These are phyloP conservation scores for Medicago lupulina DNA, from an alignment of 306 rosid genomes.

Conservation along the genomic window DNA sequence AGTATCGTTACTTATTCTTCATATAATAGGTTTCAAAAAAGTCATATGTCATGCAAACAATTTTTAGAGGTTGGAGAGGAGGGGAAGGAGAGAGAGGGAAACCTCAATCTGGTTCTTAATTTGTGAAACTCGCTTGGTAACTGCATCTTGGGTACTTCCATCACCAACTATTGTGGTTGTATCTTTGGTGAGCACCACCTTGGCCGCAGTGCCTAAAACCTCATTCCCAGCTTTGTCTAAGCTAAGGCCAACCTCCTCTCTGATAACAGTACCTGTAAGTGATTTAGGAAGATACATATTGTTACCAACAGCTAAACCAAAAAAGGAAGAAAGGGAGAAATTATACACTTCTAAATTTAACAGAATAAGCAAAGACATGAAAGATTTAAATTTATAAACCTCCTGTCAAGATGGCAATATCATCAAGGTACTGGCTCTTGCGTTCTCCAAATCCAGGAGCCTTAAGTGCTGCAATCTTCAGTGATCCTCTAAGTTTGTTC, in stretches of 20 bases:
- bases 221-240: slow-evolving; percentile 91
- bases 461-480: slow-evolving; percentile 94
- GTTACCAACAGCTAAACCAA: slow-evolving; percentile 13
- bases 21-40: background rate
- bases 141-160: slow-evolving; percentile 95
- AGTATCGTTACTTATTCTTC: background rate
- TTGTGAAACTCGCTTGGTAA: slow-evolving; percentile 90
- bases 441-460: slow-evolving; percentile 99
- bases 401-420: slow-evolving; percentile 92
- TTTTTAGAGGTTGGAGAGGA: slow-evolving; percentile 22
- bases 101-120: slow-evolving; percentile 90
- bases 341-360: background rate
- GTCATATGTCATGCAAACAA: background rate
- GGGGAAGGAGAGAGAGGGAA: slow-evolving; percentile 24
- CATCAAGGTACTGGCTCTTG: slow-evolving; percentile 99
- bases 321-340: background rate
- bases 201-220: slow-evolving; percentile 88
- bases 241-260: slow-evolving; percentile 94
- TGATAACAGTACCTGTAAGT: slow-evolving; percentile 79
- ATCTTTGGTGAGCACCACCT: slow-evolving; percentile 97
- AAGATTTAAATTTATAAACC: slow-evolving; percentile 51
- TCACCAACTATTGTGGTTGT: slow-evolving; percentile 90
- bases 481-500: slow-evolving; percentile 92
- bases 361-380: background rate
- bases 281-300: slow-evolving; percentile 17